Base-by-base conservation (phyloP, 768 basidiomycete genomes). In the Mycena vitilis region DNA sequence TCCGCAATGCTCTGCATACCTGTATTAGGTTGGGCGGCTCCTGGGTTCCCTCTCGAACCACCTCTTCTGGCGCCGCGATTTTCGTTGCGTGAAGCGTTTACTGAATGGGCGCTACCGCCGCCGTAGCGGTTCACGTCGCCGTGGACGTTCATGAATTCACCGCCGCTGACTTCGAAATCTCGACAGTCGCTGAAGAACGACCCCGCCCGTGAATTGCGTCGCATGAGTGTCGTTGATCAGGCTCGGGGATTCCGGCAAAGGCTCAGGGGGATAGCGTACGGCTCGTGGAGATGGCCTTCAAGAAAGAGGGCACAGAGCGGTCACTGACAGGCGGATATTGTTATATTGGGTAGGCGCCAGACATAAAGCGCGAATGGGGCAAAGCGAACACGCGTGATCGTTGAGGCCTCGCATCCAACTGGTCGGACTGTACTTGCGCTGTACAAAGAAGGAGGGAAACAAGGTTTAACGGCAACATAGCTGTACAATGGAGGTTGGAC, bases 131-230 rank as follows among this genome's bases (percentile, higher is more conserved):
- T 47, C 53, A 60, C 2, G 42, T 64, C 49, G 5, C 68, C 63
- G 2, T 47, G 15, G 8, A 69, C 22, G 4, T 64, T 53, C 30
- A 55, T 56, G 25, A 69, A 69, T 10, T 34, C 52, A 1, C 68
- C 68, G 0, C 63, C 68, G 4, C 4, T 13, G 37, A 69, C 48
- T 12, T 34, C 20, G 30, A 65, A 60, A 42, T 69, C 22, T 40
- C 6, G 30, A 20, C 52, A 48, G 4, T 45, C 36, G 12, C 23
- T 7, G 42, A 69, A 69, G 53, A 69, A 69, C 12, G 56, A 30
- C 30, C 30, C 30, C n/a, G n/a, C n/a, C 30, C 5, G 30, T 30
- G 30, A 30, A 30, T 30, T 30, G 30, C 30, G 40, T 40, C 11
- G 10, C 65, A 66, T 66, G 42, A 37, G 23, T 13, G 60, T 45